These are phyloP conservation scores for Fusarium sp. DNA, from an alignment of 2,329 filamentous ascomycete genomes.

Conservation along the genomic window DNA sequence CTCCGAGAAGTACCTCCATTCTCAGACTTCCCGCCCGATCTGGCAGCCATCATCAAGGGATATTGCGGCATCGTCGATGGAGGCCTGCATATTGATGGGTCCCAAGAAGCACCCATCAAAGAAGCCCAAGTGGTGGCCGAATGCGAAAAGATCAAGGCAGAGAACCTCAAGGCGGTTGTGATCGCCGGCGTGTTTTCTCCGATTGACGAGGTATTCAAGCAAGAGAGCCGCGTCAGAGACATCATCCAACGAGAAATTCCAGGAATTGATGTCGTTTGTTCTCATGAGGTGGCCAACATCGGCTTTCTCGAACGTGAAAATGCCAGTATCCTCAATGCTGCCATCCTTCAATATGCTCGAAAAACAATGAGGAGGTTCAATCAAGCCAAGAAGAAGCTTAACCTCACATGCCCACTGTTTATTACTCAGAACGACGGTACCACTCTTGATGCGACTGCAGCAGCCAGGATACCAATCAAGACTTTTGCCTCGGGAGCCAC, in stretches of 20 bases:
- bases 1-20: slow-evolving; percentile 52
- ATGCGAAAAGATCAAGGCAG: neutral
- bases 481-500: slow-evolving; percentile 61
- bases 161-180: neutral
- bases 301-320: slow-evolving; percentile 61
- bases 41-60: neutral
- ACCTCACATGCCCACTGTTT: slow-evolving; percentile 52
- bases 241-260: neutral
- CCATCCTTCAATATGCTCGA: slow-evolving; percentile 57
- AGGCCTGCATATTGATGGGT: neutral
- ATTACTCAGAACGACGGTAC: slow-evolving; percentile 63
- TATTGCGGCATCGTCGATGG: neutral
- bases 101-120: neutral
- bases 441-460: slow-evolving; percentile 52
- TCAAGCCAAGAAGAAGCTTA: slow-evolving; percentile 53
- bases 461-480: slow-evolving; percentile 55
- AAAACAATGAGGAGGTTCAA: slow-evolving; percentile 57
- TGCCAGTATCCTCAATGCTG: slow-evolving; percentile 62
- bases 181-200: neutral
- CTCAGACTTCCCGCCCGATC: slow-evolving; percentile 50
- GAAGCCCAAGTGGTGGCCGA: neutral
- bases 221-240: slow-evolving; percentile 42
- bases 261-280: slow-evolving; percentile 13
- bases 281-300: slow-evolving; percentile 49
- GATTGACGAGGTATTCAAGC: neutral